Base-by-base conservation (phyloP, 257 asterid genomes). In the Solanum arcanum region DNA sequence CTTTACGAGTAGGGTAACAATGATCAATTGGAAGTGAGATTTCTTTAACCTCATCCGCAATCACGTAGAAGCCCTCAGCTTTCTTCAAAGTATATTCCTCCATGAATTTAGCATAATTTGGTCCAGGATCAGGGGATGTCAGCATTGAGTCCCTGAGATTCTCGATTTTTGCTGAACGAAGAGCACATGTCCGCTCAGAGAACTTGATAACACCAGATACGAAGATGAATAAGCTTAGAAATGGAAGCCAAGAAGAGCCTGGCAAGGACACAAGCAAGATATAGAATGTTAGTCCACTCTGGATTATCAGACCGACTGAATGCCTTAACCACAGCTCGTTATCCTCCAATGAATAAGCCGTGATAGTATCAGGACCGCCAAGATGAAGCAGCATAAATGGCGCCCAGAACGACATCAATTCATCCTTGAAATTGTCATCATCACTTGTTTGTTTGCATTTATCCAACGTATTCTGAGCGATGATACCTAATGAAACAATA, bases 301-400 rank as follows among this genome's bases (percentile, higher is more conserved):
- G 95, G 60, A 91, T 86, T 78, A 88, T 82, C 52, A 93, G 74
- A 12, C 87, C 93, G 68, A 89, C 89, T 86, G 91, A 85, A 89
- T 90, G 93, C 93, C 95, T 88, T 23, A 90, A 47, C 95, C 94
- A 93, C 6, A 93, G 94, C 89, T 91, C 93, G 64, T 93, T 93
- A 85, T 93, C 95, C 75, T 93, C 94, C 25, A 91, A 89, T 10
- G 95, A 86, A 83, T 93, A 93, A 3, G 94, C 95, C 1, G 95
- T 93, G 42, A 93, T 93, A 56, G 94, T 92, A 69, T 93, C 95
- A 37, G 95, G 93, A 49, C 94, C 95, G 3, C 94, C 95, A n/a
- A 93, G 88, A 69, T 93, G 95, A 31, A 92, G 86, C 87, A 92
- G 75, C 21, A 93, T 88, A 91, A 93, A 93, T 14, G 91, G 93